Evolutionary conservation across 805 yeast genomes (phyloP).

Genomic region (Zygoascus ofunaensis): DNA sequence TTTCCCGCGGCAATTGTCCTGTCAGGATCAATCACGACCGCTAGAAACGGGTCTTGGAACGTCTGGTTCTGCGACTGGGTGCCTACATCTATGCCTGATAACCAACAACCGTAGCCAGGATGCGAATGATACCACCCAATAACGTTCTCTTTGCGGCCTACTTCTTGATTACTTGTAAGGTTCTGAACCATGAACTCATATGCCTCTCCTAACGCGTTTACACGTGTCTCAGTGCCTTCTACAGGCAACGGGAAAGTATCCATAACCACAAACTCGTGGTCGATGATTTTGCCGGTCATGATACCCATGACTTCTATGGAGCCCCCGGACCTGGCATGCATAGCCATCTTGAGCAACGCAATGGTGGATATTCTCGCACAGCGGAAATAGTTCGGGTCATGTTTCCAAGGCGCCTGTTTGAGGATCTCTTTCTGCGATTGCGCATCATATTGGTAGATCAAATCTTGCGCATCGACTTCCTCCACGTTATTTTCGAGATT

Average conservation of each 20-base stretch:
- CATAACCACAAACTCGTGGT: slow-evolving; percentile 43
- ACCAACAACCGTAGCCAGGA: slow-evolving; percentile 97
- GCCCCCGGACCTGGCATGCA: slow-evolving; percentile 79
- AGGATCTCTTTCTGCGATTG: slow-evolving; percentile 22
- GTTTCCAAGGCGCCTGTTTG: slow-evolving; percentile 30
- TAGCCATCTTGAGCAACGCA: slow-evolving; percentile 65
- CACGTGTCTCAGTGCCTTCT: slow-evolving; percentile 92
- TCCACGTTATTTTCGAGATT: slow-evolving; percentile 10
- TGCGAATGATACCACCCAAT: slow-evolving; percentile 98
- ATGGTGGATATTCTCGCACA: slow-evolving; percentile 57
- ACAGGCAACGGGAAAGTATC: slow-evolving; percentile 87
- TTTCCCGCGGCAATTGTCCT: slow-evolving; percentile 52
- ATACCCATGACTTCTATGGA: slow-evolving; percentile 91
- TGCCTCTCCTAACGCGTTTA: slow-evolving; percentile 88
- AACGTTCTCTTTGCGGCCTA: slow-evolving; percentile 54
- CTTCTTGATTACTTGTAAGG: slow-evolving; percentile 44
- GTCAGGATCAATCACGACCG: slow-evolving; percentile 79
- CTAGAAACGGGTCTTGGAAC: slow-evolving; percentile 86
- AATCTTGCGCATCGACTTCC: slow-evolving; percentile 13
- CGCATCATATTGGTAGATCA: slow-evolving; percentile 23
- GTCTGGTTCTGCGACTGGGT: slow-evolving; percentile 80
- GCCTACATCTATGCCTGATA: slow-evolving; percentile 85
- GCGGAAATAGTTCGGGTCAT: slow-evolving; percentile 51
- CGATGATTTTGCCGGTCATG: slow-evolving; percentile 67
- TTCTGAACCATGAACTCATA: slow-evolving; percentile 92